A percentile compares a stretch with the other conserved stretches of the same genome.
Conservation (phyloP, 345 rosid genomes). For the Schrenkiella parvula region DNA sequence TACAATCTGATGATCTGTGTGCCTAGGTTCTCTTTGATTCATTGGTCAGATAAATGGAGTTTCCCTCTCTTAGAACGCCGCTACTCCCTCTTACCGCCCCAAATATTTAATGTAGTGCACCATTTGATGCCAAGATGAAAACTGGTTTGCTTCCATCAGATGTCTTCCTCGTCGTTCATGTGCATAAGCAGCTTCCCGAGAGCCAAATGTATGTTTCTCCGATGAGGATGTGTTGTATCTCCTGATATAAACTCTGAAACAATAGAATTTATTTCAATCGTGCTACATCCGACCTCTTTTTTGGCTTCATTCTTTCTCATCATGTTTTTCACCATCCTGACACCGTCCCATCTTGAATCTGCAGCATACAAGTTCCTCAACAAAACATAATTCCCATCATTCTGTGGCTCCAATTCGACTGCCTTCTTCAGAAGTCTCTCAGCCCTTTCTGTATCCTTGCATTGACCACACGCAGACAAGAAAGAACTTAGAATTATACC, state of each 20-base stretch:
- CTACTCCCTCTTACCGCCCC: not conserved
- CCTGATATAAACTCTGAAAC: slow-evolving; percentile 68
- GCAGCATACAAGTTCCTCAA: slow-evolving; percentile 66
- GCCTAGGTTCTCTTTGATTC: not conserved
- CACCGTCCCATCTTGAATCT: slow-evolving; percentile 61
- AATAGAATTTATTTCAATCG: slow-evolving; percentile 48
- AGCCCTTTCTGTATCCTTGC: slow-evolving; percentile 49
- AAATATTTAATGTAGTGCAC: not conserved
- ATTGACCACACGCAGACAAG: slow-evolving; percentile 57
- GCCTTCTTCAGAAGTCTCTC: slow-evolving; percentile 44
- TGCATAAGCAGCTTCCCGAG: slow-evolving; percentile 47
- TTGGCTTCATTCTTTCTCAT: slow-evolving; percentile 61
- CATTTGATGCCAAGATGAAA: not conserved
- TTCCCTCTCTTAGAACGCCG: not conserved
- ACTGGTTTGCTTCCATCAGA: not conserved
- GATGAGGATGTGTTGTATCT: slow-evolving; percentile 40
- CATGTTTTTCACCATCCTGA: slow-evolving; percentile 43
- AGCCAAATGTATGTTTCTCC: slow-evolving; percentile 34
- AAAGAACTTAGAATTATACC: slow-evolving; percentile 66
- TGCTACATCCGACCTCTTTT: slow-evolving; percentile 71
- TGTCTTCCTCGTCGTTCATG: slow-evolving; percentile 28
- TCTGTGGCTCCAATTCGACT: slow-evolving; percentile 41
- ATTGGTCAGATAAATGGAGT: not conserved
- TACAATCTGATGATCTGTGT: slow-evolving; percentile 4
- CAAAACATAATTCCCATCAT: slow-evolving; percentile 60